Conservation (phyloP, 2,329 filamentous ascomycete species). For the Penicillium sp. region DNA sequence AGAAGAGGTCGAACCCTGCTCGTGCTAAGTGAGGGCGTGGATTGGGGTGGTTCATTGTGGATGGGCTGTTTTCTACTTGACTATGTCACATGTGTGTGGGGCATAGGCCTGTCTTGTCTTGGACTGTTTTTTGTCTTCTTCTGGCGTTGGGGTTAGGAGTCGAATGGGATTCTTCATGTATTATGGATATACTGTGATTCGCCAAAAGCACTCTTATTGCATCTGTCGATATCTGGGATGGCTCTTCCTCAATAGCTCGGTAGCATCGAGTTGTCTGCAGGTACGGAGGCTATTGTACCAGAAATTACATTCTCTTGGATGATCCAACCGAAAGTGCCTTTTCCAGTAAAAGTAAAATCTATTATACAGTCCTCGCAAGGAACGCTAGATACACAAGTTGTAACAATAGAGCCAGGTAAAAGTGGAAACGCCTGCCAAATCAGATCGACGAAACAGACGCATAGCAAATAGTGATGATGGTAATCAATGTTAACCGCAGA, state of each 20-base stretch:
- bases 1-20: slow-evolving; percentile 45
- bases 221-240: slow-evolving; percentile 3
- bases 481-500: slow-evolving; percentile 15
- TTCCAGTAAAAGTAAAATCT: slow-evolving; percentile 12
- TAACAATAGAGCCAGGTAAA: slow-evolving; percentile 7
- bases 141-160: slow-evolving; percentile 29
- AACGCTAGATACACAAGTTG: slow-evolving; percentile 15
- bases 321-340: slow-evolving; percentile 21
- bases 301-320: slow-evolving; percentile 9
- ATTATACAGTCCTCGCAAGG: slow-evolving; percentile 22
- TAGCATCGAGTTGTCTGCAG: background rate
- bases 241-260: background rate
- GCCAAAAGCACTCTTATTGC: slow-evolving; percentile 27
- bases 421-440: background rate
- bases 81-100: no score
- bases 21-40: slow-evolving; percentile 26
- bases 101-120: slow-evolving; percentile 12
- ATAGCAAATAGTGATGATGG: slow-evolving; percentile 10
- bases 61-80: no score
- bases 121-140: slow-evolving; percentile 16
- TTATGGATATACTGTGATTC: slow-evolving; percentile 15
- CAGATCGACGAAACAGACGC: background rate
- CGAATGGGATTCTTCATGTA: slow-evolving; percentile 17
- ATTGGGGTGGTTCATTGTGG: slow-evolving; percentile 5
- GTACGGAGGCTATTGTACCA: slow-evolving; percentile 6